Evolutionary conservation across 495 filamentous ascomycete genomes (phyloP).

Genomic region (Delitschia confertaspora): DNA sequence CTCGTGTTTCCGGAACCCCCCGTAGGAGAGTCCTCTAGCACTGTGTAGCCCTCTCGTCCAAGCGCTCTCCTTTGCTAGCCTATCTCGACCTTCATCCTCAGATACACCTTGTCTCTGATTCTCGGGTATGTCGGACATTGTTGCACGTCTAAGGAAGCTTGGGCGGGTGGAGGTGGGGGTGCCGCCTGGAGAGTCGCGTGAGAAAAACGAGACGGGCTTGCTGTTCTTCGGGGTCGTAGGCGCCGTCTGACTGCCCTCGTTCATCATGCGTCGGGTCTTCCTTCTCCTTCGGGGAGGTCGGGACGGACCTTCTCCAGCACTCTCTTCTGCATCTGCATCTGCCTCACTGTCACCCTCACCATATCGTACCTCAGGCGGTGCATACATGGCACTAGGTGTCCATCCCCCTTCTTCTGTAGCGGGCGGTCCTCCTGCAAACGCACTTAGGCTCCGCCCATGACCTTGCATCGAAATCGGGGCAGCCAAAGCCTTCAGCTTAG

Average conservation of each 20-base stretch:
- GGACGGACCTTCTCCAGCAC: constrained; percentile 29
- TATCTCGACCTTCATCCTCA: constrained; percentile 80
- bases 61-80: constrained; percentile 49
- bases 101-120: constrained; percentile 67
- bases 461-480: constrained; percentile 29
- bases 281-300: constrained; percentile 26
- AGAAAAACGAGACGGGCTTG: constrained; percentile 26
- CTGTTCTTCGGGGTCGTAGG: constrained; percentile 51
- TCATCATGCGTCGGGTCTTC: constrained; percentile 30
- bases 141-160: constrained; percentile 57
- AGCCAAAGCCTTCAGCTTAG: constrained; percentile 36
- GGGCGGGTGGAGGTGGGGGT: constrained; percentile 32
- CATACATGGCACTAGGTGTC: constrained; percentile 24
- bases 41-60: constrained; percentile 49
- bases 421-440: constrained; percentile 26
- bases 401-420: constrained; percentile 22
- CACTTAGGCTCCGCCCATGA: constrained; percentile 33
- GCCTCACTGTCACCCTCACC: constrained; percentile 30
- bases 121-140: constrained; percentile 54
- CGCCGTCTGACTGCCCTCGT: constrained; percentile 42
- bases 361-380: constrained; percentile 23
- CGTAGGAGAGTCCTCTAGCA: constrained; percentile 49
- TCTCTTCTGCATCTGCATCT: constrained; percentile 38
- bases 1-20: constrained; percentile 33
- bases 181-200: constrained; percentile 20